Evolutionary conservation across 2,329 filamentous ascomycete species (phyloP).

Genomic region (Calonectria hawksworthii): DNA sequence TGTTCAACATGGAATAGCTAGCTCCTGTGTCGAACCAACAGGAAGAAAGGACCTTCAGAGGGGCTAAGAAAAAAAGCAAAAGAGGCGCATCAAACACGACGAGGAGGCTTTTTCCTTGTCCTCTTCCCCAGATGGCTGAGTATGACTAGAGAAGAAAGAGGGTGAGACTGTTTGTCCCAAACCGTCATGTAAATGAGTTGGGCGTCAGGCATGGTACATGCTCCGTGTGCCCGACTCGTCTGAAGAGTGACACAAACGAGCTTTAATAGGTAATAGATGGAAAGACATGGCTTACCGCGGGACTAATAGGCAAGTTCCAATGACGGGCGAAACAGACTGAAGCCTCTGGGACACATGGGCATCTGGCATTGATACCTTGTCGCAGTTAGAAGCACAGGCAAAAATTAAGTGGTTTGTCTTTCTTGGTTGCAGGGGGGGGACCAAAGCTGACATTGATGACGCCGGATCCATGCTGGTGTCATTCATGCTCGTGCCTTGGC

Average conservation of each 20-base stretch:
- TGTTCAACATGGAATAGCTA: slow-evolving; percentile 30
- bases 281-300: slow-evolving; percentile 17
- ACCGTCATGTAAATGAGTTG: slow-evolving; percentile 1
- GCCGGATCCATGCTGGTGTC: slow-evolving; percentile 20
- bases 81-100: not conserved
- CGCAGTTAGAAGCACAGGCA: slow-evolving; percentile 5
- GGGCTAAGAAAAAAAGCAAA: slow-evolving; percentile 16
- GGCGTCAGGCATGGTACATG: slow-evolving; percentile 11
- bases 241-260: slow-evolving; percentile 12
- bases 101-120: not conserved
- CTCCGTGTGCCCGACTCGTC: slow-evolving; percentile 21
- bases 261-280: slow-evolving; percentile 15
- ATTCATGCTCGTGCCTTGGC: slow-evolving; percentile 15
- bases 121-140: not conserved
- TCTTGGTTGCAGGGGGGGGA: slow-evolving; percentile 7
- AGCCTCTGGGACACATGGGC: slow-evolving; percentile 12
- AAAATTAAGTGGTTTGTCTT: slow-evolving; percentile 14
- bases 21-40: not conserved
- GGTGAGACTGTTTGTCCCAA: slow-evolving; percentile 17
- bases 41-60: not conserved
- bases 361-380: slow-evolving; percentile 16
- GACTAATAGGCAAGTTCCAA: slow-evolving; percentile 21
- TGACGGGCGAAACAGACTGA: slow-evolving; percentile 10
- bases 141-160: not conserved
- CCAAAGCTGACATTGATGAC: slow-evolving; percentile 26